Base-by-base conservation (phyloP, 805 yeast genomes). In the Lipomyces sp. region DNA sequence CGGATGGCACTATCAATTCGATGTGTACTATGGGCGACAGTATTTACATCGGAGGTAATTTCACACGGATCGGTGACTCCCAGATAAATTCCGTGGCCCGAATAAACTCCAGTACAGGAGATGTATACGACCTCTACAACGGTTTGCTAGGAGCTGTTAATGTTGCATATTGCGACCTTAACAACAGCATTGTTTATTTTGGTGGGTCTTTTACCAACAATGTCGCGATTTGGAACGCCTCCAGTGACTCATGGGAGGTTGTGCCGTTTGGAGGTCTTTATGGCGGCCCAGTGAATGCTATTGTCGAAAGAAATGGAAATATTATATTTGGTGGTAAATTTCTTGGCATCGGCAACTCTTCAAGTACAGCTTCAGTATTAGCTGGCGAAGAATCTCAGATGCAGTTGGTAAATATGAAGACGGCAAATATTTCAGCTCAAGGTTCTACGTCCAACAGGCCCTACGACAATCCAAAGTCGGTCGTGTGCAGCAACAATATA, bases 281-380 rank as follows among this genome's bases (percentile, higher is more conserved):
- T 5, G 74, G 81, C 42, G 80, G 84, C 65, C 66, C 72, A 0
- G 84, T 95, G 13, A 85, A 87, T 67, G 80, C 93, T 6, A 92
- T 95, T 18, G 70, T 85, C 0, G 82, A 82, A 67, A 74, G 85
- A 2, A 77, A 77, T 42, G 78, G 77, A 58, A 82, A 81, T 50
- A 81, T 95, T 6, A 75, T 95, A 11, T 94, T 92, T 78, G 94
- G 95, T 1, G 99, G 99, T 11, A 66, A 78, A 2, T 92, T 95
- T 75, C 73, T 80, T 64, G 84, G 88, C 8, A 78, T 92, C 54
- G 91, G 90, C 6, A 77, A 86, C 63, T 70, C 72, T 76, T 4
- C 68, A 11, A 53, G 60, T 34, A 60, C 62, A 4, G 42, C 45
- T 18, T 13, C 56, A 4, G 11, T 61, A 2, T n/a, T 30, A 3